A percentile compares a stretch with the other conserved stretches of the same genome.
phyloP scores from a whole-genome alignment of 345 rosid species.

The Boechera stricta region DNA sequence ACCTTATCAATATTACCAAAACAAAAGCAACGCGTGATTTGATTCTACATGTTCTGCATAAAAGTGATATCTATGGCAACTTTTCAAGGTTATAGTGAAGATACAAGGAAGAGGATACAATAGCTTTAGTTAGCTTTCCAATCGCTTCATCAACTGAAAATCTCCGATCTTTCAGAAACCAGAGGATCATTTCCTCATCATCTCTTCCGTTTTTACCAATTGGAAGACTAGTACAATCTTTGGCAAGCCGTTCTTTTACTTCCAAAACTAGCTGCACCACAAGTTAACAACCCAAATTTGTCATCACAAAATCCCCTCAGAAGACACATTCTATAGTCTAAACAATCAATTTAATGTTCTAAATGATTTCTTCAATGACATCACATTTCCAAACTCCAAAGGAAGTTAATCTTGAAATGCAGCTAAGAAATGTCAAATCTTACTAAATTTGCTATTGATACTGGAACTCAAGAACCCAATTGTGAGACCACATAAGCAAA shows the following conservation, averaged over 20 bases:
- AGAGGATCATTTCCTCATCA: conserved; percentile 89
- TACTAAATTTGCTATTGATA: background rate
- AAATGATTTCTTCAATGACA: background rate
- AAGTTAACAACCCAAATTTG: background rate
- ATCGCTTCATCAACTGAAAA: conserved; percentile 71
- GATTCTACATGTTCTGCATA: conserved; percentile 5
- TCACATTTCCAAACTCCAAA: background rate
- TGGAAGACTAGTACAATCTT: conserved; percentile 63
- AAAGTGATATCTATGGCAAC: conserved; percentile 11
- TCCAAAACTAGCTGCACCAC: conserved; percentile 73
- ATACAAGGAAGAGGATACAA: conserved; percentile 61
- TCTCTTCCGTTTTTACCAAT: conserved; percentile 87
- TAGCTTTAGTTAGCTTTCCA: conserved; percentile 70
- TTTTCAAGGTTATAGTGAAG: conserved; percentile 8
- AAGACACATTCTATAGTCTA: background rate
- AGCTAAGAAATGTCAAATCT: background rate
- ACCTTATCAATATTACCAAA: conserved; percentile 17
- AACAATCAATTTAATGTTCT: background rate
- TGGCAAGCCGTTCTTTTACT: conserved; percentile 74
- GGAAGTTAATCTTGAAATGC: conserved; percentile 1
- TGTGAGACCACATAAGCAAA: background rate
- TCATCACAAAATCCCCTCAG: background rate
- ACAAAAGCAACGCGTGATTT: background rate
- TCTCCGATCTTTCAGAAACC: conserved; percentile 82
- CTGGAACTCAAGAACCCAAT: conserved; percentile 4